Evolutionary conservation across 2,329 filamentous ascomycete species (phyloP).

Genomic region (Colletotrichum kahawae): DNA sequence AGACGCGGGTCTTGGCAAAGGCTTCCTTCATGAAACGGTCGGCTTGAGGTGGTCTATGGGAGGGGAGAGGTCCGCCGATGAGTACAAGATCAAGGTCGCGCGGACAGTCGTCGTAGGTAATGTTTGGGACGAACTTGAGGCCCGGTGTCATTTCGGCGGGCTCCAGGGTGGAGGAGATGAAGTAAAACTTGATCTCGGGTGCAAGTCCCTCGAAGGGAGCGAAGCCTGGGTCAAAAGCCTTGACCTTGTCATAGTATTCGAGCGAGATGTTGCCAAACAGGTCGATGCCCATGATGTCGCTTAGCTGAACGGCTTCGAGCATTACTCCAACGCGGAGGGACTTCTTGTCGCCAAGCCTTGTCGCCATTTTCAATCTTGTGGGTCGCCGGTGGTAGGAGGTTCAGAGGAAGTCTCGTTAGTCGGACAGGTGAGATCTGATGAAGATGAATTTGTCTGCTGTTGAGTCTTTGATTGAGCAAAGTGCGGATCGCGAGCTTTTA

Average conservation of each 20-base stretch:
- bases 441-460: neutral
- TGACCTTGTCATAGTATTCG: slow-evolving; percentile 24
- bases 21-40: slow-evolving; percentile 40
- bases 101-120: slow-evolving; percentile 44
- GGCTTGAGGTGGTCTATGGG: slow-evolving; percentile 34
- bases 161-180: slow-evolving; percentile 38
- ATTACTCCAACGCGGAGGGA: slow-evolving; percentile 43
- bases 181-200: slow-evolving; percentile 39
- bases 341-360: slow-evolving; percentile 9
- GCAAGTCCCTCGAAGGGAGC: slow-evolving; percentile 25
- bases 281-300: slow-evolving; percentile 44
- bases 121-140: slow-evolving; percentile 37
- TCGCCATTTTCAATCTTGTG: neutral
- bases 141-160: slow-evolving; percentile 33
- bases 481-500: neutral
- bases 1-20: slow-evolving; percentile 35
- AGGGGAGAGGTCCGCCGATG: slow-evolving; percentile 38
- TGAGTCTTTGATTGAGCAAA: neutral
- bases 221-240: slow-evolving; percentile 24
- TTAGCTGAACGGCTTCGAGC: slow-evolving; percentile 41
- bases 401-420: neutral
- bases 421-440: neutral
- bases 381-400: neutral
- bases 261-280: slow-evolving; percentile 40
- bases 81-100: slow-evolving; percentile 45